phyloP scores from a whole-genome alignment of 106 monocot genomes.

The Cymbidium sinense region DNA sequence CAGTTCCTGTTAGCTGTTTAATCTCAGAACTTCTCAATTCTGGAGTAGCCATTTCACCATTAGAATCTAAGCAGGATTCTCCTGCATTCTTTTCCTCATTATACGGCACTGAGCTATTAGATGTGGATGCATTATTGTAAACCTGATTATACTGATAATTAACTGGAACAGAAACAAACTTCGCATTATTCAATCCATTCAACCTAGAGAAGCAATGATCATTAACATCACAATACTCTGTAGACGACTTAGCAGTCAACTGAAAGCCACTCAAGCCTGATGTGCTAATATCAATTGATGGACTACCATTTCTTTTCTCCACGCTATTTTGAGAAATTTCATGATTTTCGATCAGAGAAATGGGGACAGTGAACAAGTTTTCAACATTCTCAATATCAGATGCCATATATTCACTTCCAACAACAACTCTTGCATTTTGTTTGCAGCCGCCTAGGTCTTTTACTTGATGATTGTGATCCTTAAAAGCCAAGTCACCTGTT shows the following conservation, averaged over 20 bases:
- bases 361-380: slow-evolving; percentile 24
- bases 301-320: too few relatives aligned
- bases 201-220: neutral
- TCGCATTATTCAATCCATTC: neutral
- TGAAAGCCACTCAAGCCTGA: neutral
- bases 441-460: neutral
- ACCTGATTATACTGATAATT: neutral
- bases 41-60: too few relatives aligned
- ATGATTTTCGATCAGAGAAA: slow-evolving; percentile 28
- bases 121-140: neutral
- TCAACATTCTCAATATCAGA: neutral
- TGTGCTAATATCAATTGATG: neutral
- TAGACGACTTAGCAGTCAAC: neutral
- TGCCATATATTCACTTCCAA: too few relatives aligned
- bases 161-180: neutral
- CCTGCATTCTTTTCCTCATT: neutral
- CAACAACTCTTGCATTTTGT: neutral
- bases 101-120: neutral
- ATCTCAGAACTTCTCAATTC: too few relatives aligned
- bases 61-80: neutral
- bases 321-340: slow-evolving; percentile 22
- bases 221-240: neutral
- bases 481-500: neutral
- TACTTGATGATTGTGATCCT: neutral
- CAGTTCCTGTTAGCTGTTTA: too few relatives aligned